Conservation (phyloP, 164 flowering plant genomes). For the Chloranthus sessilifolius region DNA sequence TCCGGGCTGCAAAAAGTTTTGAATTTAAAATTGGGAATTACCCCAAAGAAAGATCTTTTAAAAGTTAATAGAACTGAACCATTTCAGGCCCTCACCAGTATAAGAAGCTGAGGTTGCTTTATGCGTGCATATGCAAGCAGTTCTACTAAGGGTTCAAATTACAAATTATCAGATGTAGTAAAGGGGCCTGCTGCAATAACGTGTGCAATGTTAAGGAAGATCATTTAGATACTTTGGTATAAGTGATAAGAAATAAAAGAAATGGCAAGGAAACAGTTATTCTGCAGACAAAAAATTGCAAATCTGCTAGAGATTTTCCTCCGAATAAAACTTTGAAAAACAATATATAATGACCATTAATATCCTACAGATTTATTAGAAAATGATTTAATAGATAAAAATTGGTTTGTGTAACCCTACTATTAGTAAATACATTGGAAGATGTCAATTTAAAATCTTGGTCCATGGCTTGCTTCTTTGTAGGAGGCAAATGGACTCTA, state of each 20-base stretch:
- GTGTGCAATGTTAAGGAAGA: constrained; percentile 48
- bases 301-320: too few relatives aligned
- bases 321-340: too few relatives aligned
- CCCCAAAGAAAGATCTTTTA: constrained; percentile 3
- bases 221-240: too few relatives aligned
- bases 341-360: too few relatives aligned
- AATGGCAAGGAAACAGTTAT: too few relatives aligned
- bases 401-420: too few relatives aligned
- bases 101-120: constrained; percentile 81
- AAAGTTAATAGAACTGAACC: background rate
- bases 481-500: constrained; percentile 39
- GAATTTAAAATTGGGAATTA: background rate
- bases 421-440: too few relatives aligned
- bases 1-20: constrained; percentile 61
- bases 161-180: constrained; percentile 83
- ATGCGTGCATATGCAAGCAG: constrained; percentile 78
- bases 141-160: constrained; percentile 85
- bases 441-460: constrained; percentile 29
- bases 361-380: too few relatives aligned
- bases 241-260: too few relatives aligned
- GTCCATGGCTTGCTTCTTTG: constrained; percentile 75
- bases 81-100: constrained; percentile 48
- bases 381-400: too few relatives aligned
- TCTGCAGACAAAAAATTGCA: too few relatives aligned
- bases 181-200: constrained; percentile 93